A percentile compares a stretch with the other conserved stretches of the same genome.
phyloP scores from a whole-genome alignment of 2,329 filamentous ascomycete genomes.

The Paracoccidioides lutzii region DNA sequence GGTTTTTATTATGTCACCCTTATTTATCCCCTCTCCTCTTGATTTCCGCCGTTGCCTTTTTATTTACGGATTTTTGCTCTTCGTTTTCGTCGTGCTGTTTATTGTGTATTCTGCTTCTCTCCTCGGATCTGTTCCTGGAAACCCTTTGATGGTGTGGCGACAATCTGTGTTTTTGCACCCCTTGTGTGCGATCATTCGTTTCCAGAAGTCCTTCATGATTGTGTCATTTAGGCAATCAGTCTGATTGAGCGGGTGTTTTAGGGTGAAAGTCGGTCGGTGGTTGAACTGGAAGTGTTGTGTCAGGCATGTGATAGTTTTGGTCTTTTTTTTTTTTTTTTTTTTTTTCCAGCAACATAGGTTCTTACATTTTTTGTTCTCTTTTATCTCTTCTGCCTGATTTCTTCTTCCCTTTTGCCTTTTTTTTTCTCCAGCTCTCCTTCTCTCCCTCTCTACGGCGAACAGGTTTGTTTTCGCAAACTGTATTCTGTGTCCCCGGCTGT shows the following conservation, averaged over 20 bases:
- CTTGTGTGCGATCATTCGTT: neutral
- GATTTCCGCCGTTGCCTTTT: slow-evolving; percentile 1
- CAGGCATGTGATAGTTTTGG: slow-evolving; percentile 9
- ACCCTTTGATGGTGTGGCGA: slow-evolving; percentile 19
- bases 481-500: slow-evolving; percentile 12
- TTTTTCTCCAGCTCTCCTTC: slow-evolving; percentile 9
- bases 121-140: slow-evolving; percentile 16
- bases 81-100: slow-evolving; percentile 12
- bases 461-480: slow-evolving; percentile 8
- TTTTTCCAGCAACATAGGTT: slow-evolving; percentile 9
- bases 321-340: slow-evolving; percentile 12
- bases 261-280: slow-evolving; percentile 2
- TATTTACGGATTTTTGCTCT: slow-evolving; percentile 14
- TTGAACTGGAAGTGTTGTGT: slow-evolving; percentile 1
- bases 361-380: slow-evolving; percentile 12
- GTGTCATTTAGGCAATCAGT: slow-evolving; percentile 1
- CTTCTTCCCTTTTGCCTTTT: slow-evolving; percentile 18
- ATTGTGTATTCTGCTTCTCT: slow-evolving; percentile 4
- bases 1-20: slow-evolving; percentile 8
- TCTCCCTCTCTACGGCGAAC: slow-evolving; percentile 7
- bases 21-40: slow-evolving; percentile 19
- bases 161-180: slow-evolving; percentile 6
- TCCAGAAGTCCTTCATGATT: neutral
- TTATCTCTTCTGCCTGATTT: slow-evolving; percentile 20
- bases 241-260: slow-evolving; percentile 5